Evolutionary conservation across 345 rosid species (phyloP), one percentile per base, ranked within the genome.

Genomic region (Mercurialis annua): DNA sequence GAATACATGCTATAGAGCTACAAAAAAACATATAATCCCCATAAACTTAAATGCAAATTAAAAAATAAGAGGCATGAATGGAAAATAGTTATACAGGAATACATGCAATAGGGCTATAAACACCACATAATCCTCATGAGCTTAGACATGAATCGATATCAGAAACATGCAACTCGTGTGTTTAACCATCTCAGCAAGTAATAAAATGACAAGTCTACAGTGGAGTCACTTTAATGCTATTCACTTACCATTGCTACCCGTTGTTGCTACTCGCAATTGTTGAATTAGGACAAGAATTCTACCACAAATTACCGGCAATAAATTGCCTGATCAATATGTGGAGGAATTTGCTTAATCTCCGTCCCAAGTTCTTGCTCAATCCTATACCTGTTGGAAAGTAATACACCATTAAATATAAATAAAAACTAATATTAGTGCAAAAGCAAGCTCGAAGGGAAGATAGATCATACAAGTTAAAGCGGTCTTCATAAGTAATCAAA

Each of bases 281-380:
- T 56, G 62, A 65, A 40, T 55, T 59, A 64, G 55, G 59, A 30
- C n/a, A 48, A 57, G n/a, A 38, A 5, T 60, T 59, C 80, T 26
- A 58, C 70, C 76, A 67, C 71, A 65, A 11, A 71, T 82, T 81
- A 92, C 78, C 71, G 90, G 81, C 98, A 95, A 77, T 95, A 95
- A 62, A 92, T 92, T 67, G 88, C 96, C 83, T 78, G 90, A 80
- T 95, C 99, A 59, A 95, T 88, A 68, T 84, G 90, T 4, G 98
- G 96, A 64, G 99, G 98, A 75, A 95, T 95, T 81, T 91, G 96
- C 81, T 95, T 95, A 68, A 95, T 92, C 82, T 95, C 97, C 50
- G 98, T 95, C 38, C 99, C 99, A 65, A 95, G 98, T 80, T 95
- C 99, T 79, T 92, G 99, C 77, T 95, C 99, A 75, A 93, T 95